Conservation (phyloP, 2,329 filamentous ascomycete species). For the Sclerotinia glacialis region DNA sequence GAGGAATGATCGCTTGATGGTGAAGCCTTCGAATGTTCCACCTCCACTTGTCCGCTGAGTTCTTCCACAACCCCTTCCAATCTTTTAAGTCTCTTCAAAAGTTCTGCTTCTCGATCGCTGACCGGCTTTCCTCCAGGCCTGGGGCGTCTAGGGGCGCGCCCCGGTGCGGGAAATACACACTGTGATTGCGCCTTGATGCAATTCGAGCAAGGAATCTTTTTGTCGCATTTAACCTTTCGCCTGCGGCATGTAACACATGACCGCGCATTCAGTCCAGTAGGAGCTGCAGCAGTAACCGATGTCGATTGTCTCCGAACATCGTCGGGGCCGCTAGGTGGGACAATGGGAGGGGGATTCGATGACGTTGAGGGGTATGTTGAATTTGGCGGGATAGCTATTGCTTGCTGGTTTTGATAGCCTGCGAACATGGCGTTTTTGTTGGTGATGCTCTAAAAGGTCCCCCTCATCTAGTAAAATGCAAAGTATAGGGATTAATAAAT, state of each 20-base stretch:
- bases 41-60: slow-evolving; percentile 58
- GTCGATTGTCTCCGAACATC: slow-evolving; percentile 25
- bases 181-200: slow-evolving; percentile 68
- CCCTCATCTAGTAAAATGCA: neutral
- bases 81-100: slow-evolving; percentile 69
- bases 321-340: slow-evolving; percentile 18
- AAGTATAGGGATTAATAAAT: neutral
- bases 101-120: slow-evolving; percentile 62
- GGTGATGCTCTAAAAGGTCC: neutral
- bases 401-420: slow-evolving; percentile 15
- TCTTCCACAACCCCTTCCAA: slow-evolving; percentile 74
- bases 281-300: slow-evolving; percentile 25
- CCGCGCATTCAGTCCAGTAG: slow-evolving; percentile 35
- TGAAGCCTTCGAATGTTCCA: slow-evolving; percentile 34
- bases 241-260: slow-evolving; percentile 52
- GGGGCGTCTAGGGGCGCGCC: slow-evolving; percentile 65
- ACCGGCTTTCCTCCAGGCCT: slow-evolving; percentile 61
- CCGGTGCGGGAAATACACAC: slow-evolving; percentile 72
- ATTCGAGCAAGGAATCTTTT: slow-evolving; percentile 70
- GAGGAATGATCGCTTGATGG: slow-evolving; percentile 33
- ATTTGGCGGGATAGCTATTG: slow-evolving; percentile 12
- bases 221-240: slow-evolving; percentile 74
- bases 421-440: slow-evolving; percentile 15
- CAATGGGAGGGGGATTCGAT: slow-evolving; percentile 9
- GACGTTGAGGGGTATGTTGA: slow-evolving; percentile 13